Evolutionary conservation across 2,329 filamentous ascomycete species (phyloP), one percentile per base, ranked within the genome.

Genomic region (Fusarium clavum): DNA sequence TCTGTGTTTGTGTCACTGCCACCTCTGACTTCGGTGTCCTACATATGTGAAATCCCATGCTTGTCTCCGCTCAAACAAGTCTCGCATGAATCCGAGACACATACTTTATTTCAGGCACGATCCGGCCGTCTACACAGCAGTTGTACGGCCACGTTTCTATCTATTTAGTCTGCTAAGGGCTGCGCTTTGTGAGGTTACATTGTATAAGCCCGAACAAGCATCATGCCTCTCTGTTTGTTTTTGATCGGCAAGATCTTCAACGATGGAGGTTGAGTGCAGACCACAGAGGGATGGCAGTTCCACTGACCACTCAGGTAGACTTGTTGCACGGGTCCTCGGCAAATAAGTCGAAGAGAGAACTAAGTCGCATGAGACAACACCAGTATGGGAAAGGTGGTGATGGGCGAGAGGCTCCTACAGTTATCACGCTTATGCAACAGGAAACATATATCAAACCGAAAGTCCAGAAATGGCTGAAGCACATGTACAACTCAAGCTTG

Each of bases 201-300:
- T 52, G 44, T 52, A 40, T 44, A 51, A 46, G 48, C 25, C 34
- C 16, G 34, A 61, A 41, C 54, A 66, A 68, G 64, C 43, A 56
- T 47, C 11, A 52, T 57, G 46, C 46, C 59, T 41, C 46, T 51
- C 43, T 32, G 38, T 43, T 47, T 62, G 16, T 40, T 45, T 41
- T 57, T 32, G 65, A 72, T 74, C 68, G 61, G 49, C 62, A 46
- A 38, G 59, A 72, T 73, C 66, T 60, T 55, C 56, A 64, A 70
- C 38, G 48, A 53, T 48, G 57, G 67, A 63, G 38, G 61, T 63
- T 66, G 58, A 64, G 46, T 46, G 49, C 44, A 32, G 59, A 57
- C 52, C 32, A 66, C 32, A 32, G 24, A 52, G 30, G 48, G 18
- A 64, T 25, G 22, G 16, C 18, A 44, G 18, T 43, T 63, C 27